Percentiles rank a stretch among this genome's conserved stretches.
These are phyloP conservation scores for Populus hybrid DNA, from an alignment of 441 rosid species.

Conservation along the genomic window DNA sequence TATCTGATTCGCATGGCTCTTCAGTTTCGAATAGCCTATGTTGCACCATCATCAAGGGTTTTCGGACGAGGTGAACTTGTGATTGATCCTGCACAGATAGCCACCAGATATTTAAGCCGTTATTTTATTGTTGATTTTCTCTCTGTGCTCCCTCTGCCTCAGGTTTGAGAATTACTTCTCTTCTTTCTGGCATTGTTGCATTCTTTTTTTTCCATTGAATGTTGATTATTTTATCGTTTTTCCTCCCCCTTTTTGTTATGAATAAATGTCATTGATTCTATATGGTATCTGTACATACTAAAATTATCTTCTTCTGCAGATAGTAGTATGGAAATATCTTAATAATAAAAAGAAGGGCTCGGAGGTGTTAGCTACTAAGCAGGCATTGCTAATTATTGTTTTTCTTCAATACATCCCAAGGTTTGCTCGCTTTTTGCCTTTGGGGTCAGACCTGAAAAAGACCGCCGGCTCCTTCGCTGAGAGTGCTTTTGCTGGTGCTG, in stretches of 20 bases:
- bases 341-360: slow-evolving; percentile 46
- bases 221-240: too few relatives aligned
- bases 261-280: neutral
- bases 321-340: slow-evolving; percentile 76
- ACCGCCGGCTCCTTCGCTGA: slow-evolving; percentile 89
- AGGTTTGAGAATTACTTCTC: slow-evolving; percentile 41
- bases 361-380: slow-evolving; percentile 67
- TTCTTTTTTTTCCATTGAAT: neutral
- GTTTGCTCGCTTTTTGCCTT: slow-evolving; percentile 69
- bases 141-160: slow-evolving; percentile 85
- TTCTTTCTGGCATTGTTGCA: neutral
- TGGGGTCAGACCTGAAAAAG: slow-evolving; percentile 80
- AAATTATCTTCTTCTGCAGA: slow-evolving; percentile 36
- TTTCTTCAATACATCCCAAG: slow-evolving; percentile 80
- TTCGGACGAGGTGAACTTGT: slow-evolving; percentile 98
- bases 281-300: neutral
- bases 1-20: slow-evolving; percentile 72
- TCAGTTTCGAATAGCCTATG: slow-evolving; percentile 87
- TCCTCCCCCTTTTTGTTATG: neutral
- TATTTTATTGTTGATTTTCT: slow-evolving; percentile 78
- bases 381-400: slow-evolving; percentile 48
- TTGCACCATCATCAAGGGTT: slow-evolving; percentile 92
- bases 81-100: slow-evolving; percentile 84
- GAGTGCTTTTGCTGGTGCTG: slow-evolving; percentile 87
- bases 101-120: slow-evolving; percentile 62